These are phyloP conservation scores for Butyriboletus loyo DNA, from an alignment of 768 basidiomycete genomes.

Conservation along the genomic window DNA sequence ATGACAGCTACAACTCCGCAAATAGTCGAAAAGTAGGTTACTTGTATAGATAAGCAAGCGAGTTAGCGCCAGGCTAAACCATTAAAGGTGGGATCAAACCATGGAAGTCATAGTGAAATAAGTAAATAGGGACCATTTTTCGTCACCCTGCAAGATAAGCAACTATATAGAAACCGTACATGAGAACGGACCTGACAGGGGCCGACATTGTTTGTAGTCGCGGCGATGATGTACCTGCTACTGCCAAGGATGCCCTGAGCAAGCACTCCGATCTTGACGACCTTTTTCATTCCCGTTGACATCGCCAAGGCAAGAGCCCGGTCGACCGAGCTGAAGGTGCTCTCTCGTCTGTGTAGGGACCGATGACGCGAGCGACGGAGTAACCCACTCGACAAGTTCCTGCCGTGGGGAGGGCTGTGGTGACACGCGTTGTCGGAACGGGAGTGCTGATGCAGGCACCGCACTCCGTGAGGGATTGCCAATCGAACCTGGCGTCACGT, in stretches of 20 bases:
- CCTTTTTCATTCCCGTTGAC: conserved; percentile 32
- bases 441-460: conserved; percentile 7
- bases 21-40: conserved; percentile 20
- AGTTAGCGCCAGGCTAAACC: conserved; percentile 19
- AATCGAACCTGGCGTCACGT: conserved; percentile 11
- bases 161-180: conserved; percentile 1
- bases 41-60: conserved; percentile 19
- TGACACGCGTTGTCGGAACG: conserved; percentile 23
- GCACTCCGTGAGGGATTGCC: conserved; percentile 16
- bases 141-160: background rate
- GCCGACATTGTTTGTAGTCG: conserved; percentile 6
- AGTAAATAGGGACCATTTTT: conserved; percentile 4
- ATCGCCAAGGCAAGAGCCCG: conserved; percentile 26
- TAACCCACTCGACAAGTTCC: conserved; percentile 22
- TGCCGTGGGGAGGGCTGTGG: conserved; percentile 31
- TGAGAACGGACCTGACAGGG: conserved; percentile 7
- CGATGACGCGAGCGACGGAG: conserved; percentile 19
- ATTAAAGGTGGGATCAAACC: conserved; percentile 4
- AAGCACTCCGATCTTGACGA: conserved; percentile 6
- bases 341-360: conserved; percentile 19
- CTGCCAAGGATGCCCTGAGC: conserved; percentile 7
- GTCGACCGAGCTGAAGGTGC: conserved; percentile 11
- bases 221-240: conserved; percentile 2
- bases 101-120: conserved; percentile 13
- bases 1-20: conserved; percentile 1